These are phyloP conservation scores for Russula olivacea DNA, from an alignment of 768 basidiomycete genomes.

Conservation along the genomic window DNA sequence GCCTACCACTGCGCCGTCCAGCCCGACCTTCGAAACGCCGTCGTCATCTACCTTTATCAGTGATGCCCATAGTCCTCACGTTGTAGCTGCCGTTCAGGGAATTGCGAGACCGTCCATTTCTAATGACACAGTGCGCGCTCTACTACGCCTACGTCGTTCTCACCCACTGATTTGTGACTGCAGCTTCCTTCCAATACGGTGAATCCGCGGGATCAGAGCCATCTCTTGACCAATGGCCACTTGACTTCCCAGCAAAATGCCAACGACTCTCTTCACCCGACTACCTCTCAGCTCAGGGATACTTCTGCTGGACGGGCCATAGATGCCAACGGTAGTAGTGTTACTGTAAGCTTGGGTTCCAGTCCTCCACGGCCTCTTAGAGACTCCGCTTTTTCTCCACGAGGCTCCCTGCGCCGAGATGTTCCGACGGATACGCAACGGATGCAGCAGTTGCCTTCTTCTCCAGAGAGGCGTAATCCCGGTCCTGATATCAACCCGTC, in stretches of 20 bases:
- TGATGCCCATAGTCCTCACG: not conserved
- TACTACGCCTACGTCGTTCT: not conserved
- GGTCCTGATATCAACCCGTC: slow-evolving; percentile 24
- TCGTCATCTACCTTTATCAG: slow-evolving; percentile 15
- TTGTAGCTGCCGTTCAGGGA: not conserved
- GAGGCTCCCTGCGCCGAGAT: not conserved
- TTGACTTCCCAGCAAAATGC: not conserved
- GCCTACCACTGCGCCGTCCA: not conserved
- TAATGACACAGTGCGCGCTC: slow-evolving; percentile 1
- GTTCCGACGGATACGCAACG: not conserved
- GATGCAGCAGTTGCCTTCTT: not conserved
- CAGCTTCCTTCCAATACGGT: not conserved
- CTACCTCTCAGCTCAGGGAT: slow-evolving; percentile 1
- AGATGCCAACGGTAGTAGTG: not conserved
- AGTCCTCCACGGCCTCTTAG: not conserved
- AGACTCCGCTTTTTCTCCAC: not conserved
- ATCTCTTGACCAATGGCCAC: not conserved
- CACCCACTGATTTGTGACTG: not conserved
- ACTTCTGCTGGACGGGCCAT: not conserved
- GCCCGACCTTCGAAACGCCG: slow-evolving; percentile 3
- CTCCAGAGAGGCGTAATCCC: slow-evolving; percentile 12
- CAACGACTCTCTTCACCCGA: not conserved
- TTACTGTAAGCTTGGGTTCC: not conserved
- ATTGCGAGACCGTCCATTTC: not conserved
- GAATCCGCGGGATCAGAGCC: slow-evolving; percentile 3